Percentiles rank a stretch among this genome's conserved stretches.
These are phyloP conservation scores for Zygoascus meyerae DNA, from an alignment of 1,139 yeast genomes.

Conservation along the genomic window DNA sequence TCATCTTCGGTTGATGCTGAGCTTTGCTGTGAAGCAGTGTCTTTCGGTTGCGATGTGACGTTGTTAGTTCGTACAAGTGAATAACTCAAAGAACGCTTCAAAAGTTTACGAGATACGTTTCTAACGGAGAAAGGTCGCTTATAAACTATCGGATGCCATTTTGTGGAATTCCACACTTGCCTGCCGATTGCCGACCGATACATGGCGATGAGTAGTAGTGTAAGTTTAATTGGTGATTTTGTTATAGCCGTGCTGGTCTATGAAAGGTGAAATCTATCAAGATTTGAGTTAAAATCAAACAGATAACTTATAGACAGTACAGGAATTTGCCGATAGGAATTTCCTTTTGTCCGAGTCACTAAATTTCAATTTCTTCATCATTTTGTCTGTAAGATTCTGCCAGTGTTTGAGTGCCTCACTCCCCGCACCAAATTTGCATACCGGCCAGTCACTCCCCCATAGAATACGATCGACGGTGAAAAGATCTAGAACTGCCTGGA, in stretches of 20 bases:
- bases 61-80: too few relatives aligned
- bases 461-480: conserved; percentile 35
- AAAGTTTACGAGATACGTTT: too few relatives aligned
- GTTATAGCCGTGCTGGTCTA: neutral
- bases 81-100: too few relatives aligned
- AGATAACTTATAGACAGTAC: conserved; percentile 1
- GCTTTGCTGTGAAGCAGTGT: too few relatives aligned
- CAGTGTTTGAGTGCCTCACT: conserved; percentile 20
- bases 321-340: conserved; percentile 7
- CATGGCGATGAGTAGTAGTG: too few relatives aligned
- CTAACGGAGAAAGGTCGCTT: too few relatives aligned
- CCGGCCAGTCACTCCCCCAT: conserved; percentile 46
- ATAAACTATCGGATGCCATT: too few relatives aligned
- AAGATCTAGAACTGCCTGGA: conserved; percentile 24
- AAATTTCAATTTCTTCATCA: conserved; percentile 12
- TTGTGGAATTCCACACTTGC: too few relatives aligned
- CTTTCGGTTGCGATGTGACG: too few relatives aligned
- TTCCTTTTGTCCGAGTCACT: conserved; percentile 3
- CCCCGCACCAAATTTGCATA: conserved; percentile 30
- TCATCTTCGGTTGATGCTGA: too few relatives aligned
- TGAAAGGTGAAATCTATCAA: neutral
- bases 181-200: too few relatives aligned
- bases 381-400: conserved; percentile 15
- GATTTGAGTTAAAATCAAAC: neutral
- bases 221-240: too few relatives aligned